Conservation (phyloP, 257 asterid species). For the Forsythia viridissima region DNA sequence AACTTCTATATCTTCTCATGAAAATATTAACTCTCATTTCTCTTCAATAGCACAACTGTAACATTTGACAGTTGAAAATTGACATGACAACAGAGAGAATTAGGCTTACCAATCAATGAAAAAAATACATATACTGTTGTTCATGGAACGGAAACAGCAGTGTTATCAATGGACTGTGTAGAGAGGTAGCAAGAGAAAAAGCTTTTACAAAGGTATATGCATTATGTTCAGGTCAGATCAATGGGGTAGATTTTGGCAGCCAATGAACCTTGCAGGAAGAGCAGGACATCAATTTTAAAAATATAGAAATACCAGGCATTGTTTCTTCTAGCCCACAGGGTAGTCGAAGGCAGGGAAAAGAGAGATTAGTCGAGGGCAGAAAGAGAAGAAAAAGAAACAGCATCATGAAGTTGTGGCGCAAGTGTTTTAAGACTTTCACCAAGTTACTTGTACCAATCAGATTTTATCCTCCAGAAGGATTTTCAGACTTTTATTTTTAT, state of each 20-base stretch:
- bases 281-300: not conserved
- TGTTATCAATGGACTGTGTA: not conserved
- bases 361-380: not conserved
- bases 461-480: slow-evolving; percentile 16
- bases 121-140: not conserved
- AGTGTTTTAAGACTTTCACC: not conserved
- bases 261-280: slow-evolving; percentile 4
- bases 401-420: not conserved
- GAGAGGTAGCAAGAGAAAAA: not conserved
- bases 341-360: slow-evolving; percentile 12
- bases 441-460: slow-evolving; percentile 16
- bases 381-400: not conserved
- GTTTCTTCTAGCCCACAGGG: slow-evolving; percentile 1
- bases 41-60: not conserved
- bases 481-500: not conserved
- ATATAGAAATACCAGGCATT: not conserved
- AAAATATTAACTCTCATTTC: slow-evolving; percentile 6
- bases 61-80: not conserved
- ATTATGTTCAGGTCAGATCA: not conserved
- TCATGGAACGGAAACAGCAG: slow-evolving; percentile 12
- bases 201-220: slow-evolving; percentile 9
- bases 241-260: not conserved
- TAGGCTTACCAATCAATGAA: slow-evolving; percentile 1
- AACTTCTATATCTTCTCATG: slow-evolving; percentile 12
- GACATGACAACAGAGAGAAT: slow-evolving; percentile 14